A percentile compares a stretch with the other conserved stretches of the same genome.
phyloP scores from a whole-genome alignment of 2,329 filamentous ascomycete genomes.

The Fusarium incarnatum region DNA sequence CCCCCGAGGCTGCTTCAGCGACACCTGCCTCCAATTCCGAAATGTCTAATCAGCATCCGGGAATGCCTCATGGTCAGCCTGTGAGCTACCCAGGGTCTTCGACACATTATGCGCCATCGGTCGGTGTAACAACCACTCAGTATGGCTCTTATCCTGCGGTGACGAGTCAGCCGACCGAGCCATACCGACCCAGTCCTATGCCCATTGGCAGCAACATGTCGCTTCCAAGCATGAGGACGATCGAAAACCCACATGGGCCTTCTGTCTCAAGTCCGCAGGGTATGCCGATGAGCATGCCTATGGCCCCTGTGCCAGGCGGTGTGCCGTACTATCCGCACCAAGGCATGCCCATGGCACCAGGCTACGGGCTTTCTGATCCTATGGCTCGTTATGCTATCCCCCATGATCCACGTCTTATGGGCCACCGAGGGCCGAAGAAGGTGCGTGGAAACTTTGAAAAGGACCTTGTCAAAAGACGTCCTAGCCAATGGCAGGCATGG shows the following conservation, averaged over 20 bases:
- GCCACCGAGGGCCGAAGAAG: slow-evolving; percentile 67
- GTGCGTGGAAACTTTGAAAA: slow-evolving; percentile 52
- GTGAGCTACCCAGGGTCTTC: slow-evolving; percentile 47
- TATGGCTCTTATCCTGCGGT: slow-evolving; percentile 50
- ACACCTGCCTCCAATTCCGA: slow-evolving; percentile 41
- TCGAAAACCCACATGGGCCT: slow-evolving; percentile 49
- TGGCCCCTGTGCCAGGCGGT: slow-evolving; percentile 46
- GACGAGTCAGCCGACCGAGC: slow-evolving; percentile 46
- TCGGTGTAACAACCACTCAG: slow-evolving; percentile 44
- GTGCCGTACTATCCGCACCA: slow-evolving; percentile 60
- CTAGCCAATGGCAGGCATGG: slow-evolving; percentile 1
- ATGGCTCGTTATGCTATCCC: slow-evolving; percentile 61
- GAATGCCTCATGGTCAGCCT: slow-evolving; percentile 47
- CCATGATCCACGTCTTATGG: slow-evolving; percentile 61
- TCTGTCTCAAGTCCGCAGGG: slow-evolving; percentile 52
- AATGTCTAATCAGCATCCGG: slow-evolving; percentile 52
- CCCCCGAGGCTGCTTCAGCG: slow-evolving; percentile 44
- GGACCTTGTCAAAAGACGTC: background rate
- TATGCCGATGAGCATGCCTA: slow-evolving; percentile 51
- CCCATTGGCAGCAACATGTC: slow-evolving; percentile 50
- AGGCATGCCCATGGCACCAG: slow-evolving; percentile 50
- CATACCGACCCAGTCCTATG: slow-evolving; percentile 47
- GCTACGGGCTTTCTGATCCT: slow-evolving; percentile 59
- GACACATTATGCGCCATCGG: slow-evolving; percentile 41
- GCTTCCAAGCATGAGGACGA: slow-evolving; percentile 57